Evolutionary conservation across 352 stramenopile species (phyloP).

Genomic region (Phytophthora ramorum): DNA sequence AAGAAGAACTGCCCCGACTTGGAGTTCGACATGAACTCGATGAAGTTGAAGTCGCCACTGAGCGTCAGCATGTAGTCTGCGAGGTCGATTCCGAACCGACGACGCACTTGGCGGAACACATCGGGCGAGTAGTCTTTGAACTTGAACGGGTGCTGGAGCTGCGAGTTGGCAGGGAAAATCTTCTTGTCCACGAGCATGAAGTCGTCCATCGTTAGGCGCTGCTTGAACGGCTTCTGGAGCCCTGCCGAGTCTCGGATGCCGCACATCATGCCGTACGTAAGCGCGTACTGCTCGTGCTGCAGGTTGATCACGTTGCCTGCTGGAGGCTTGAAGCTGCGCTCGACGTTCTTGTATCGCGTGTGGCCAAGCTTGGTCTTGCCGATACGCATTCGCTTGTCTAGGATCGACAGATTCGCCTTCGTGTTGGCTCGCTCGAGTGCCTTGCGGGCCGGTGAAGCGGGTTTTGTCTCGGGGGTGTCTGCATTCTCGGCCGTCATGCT

Average conservation of each 20-base stretch:
- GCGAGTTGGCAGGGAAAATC: constrained; percentile 72
- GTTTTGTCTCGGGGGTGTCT: constrained; percentile 27
- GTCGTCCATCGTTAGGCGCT: constrained; percentile 90
- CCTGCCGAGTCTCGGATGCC: constrained; percentile 96
- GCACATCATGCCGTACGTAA: constrained; percentile 99
- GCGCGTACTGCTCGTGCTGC: constrained; percentile 96
- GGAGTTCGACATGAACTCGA: constrained; percentile 98
- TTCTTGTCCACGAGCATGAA: constrained; percentile 90
- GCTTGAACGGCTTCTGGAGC: constrained; percentile 78
- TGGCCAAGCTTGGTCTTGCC: constrained; percentile 57
- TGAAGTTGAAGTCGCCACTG: constrained; percentile 96
- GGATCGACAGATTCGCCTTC: constrained; percentile 52
- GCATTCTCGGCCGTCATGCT: constrained; percentile 7
- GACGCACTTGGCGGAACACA: constrained; percentile 84
- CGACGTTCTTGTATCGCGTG: constrained; percentile 57
- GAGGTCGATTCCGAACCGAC: constrained; percentile 77
- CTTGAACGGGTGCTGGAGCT: constrained; percentile 87
- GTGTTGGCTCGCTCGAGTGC: constrained; percentile 55
- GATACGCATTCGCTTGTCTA: constrained; percentile 68
- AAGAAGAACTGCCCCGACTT: constrained; percentile 99
- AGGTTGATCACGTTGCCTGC: constrained; percentile 80
- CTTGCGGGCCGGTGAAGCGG: constrained; percentile 48
- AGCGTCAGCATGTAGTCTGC: constrained; percentile 93
- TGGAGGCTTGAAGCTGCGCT: constrained; percentile 70
- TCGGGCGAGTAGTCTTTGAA: constrained; percentile 95